Base-by-base conservation (phyloP, 2,329 filamentous ascomycete species). In the Trichophyton simii region DNA sequence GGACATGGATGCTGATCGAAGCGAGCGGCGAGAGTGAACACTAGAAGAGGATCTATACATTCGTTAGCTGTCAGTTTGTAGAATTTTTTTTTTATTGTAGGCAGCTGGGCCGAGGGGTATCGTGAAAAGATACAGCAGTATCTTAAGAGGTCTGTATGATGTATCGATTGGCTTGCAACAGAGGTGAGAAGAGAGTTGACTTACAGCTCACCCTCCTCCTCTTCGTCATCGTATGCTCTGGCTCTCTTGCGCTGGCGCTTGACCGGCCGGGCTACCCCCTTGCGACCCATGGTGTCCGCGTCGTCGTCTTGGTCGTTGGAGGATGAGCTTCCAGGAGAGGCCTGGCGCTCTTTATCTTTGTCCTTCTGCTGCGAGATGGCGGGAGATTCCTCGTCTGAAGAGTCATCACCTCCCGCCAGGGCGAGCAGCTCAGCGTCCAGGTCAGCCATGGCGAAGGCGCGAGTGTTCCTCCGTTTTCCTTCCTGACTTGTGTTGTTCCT, bases 401-500 rank as follows among this genome's bases (percentile, higher is more conserved):
- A 76, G 62, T 75, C 72, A 62, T 55, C 87, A 67, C 89, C 90
- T 69, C 90, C 94, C 60, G 91, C 94, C 66, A 97, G 85, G 70
- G 89, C 91, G 66, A 97, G 87, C 66, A 97, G 86, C 78, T 96
- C 92, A 69, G 92, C 91, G 72, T 97, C 92, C 67, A 96, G 83
- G 71, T 92, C 89, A 61, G 89, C 87, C 91, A 96, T 95, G 69
- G 66, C 66, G 57, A 59, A 61, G 46, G 42, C 59, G 41, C 55
- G 52, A 54, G 22, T 34, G 50, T 54, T 38, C 34, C 11, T 38
- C 34, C 3, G 18, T 36, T 18, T 20, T 7, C 7, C 22, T 22
- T 28, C 18, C 6, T 22, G 18, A 13, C 34, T 13, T 38, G 34
- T 13, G 34, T 38, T 13, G 34, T 38, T 38, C 11, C 34, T 38